Conservation (phyloP, 305 asterid genomes). For the Fraxinus velutina region DNA sequence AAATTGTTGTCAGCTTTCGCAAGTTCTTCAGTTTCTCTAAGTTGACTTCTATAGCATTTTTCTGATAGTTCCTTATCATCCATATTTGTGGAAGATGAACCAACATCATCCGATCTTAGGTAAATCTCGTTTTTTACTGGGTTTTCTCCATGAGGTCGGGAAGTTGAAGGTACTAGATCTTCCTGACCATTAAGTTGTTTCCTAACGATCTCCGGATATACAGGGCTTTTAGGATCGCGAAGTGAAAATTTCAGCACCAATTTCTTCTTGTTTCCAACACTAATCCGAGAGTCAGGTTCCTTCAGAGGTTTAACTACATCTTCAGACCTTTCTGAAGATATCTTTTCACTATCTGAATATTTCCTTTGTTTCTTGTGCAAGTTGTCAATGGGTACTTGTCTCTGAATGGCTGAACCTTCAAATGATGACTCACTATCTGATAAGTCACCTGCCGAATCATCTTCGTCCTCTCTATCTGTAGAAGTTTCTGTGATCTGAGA, state of each 20-base stretch:
- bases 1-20: conserved; percentile 28
- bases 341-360: conserved; percentile 29
- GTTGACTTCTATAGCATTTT: conserved; percentile 24
- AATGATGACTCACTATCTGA: conserved; percentile 60
- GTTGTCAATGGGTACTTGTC: conserved; percentile 32
- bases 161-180: conserved; percentile 44
- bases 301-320: conserved; percentile 34
- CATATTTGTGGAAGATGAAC: conserved; percentile 39
- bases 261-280: conserved; percentile 54
- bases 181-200: conserved; percentile 39
- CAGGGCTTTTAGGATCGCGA: conserved; percentile 36
- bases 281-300: conserved; percentile 37
- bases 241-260: conserved; percentile 67
- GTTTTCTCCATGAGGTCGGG: conserved; percentile 34
- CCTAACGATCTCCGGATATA: conserved; percentile 34
- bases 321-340: conserved; percentile 40
- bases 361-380: conserved; percentile 33
- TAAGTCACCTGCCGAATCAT: conserved; percentile 48
- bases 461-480: conserved; percentile 62
- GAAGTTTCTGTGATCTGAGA: conserved; percentile 54
- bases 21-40: conserved; percentile 34
- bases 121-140: conserved; percentile 29
- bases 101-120: conserved; percentile 28
- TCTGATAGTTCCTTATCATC: conserved; percentile 38
- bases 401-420: conserved; percentile 40